Evolutionary conservation across 2,329 filamentous ascomycete species (phyloP), one percentile per base, ranked within the genome.

Genomic region (Dothistroma pini): DNA sequence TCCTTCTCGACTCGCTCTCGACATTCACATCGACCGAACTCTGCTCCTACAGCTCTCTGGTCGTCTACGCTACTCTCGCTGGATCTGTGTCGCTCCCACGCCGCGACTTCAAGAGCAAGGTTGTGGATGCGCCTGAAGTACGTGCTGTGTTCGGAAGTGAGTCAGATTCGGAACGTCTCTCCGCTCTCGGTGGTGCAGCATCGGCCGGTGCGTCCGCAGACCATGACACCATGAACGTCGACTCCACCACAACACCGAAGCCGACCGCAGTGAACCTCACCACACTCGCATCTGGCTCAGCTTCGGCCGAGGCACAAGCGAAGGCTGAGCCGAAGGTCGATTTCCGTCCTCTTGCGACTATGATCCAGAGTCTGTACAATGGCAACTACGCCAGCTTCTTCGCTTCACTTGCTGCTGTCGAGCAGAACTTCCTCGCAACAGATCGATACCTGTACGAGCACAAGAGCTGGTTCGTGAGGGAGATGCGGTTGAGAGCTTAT

Each of bases 11-110:
- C 82, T 96, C 91, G 74, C 84, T 99, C 68, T 97, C 93, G 31
- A 99, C 95, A 22, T 99, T 99, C 77, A 99, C 95, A 64, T 97
- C 92, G 76, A 97, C 97, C 80, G 95, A 99, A 78, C 86, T 99
- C 54, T 99, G 95, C 86, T 93, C 89, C 68, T 99, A 99, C 81
- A 96, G 92, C 61, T 89, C 86, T 63, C 86, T 99, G 25, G 95
- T 99, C 56, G 88, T 97, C 60, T 99, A 97, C 80, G 92, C 95
- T 1, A 93, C 97, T 22, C 87, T 99, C 35, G 92, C 95, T 38
- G 95, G 95, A 61, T 96, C 93, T 7, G 89, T 97, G 25, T 95
- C 93, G 51, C 85, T 99, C 59, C 96, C 97, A 81, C 89, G 95
- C 54, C 91, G 97, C 35, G 95, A 99, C 77, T 99, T 99, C 85